Base-by-base conservation (phyloP, 1,139 yeast species). In the Diutina siamensis region DNA sequence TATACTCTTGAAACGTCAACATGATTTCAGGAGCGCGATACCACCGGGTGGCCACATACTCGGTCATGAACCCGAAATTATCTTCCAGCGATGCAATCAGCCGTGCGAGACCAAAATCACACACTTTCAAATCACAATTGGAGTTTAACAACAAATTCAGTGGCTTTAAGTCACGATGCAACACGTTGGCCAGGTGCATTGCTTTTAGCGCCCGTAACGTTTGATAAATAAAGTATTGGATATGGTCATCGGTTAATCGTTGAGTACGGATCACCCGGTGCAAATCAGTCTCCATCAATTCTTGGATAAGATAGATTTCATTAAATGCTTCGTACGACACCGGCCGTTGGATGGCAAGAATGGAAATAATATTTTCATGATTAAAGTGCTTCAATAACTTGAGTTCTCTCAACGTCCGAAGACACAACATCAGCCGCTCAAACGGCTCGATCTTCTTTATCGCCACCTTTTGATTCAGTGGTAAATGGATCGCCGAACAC, bases 21-120 rank as follows among this genome's bases (percentile, higher is more conserved):
- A 89, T 89, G 59, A 89, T 89, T 58, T 89, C 97, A 0, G 97
- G 97, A 1, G 97, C 97, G 46, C 97, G 70, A 63, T 89, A 89
- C 97, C 97, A 89, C 55, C 97, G 70, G 4, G 98, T 92, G 8
- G 97, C 97, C 46, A 92, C 97, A 60, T 92, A 92, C 63, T 92
- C 97, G 3, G 98, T 92, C 84, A 92, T 75, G 60, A 80, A 79
- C 40, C 89, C 83, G 50, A 77, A 74, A 55, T 77, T 78, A 58
- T 76, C 80, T 50, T 76, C 63, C 25, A 57, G 54, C 20, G 57
- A 57, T 0, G 68, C 67, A 36, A 60, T 57, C 21, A 67, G 62
- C 48, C 97, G 69, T 1, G 97, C 96, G 38, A 92, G 72, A 0
- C 98, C 98, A 64, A 92, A 92, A 62, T 92, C 98, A 63, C 97